These are phyloP conservation scores for Obelidium mucronatum DNA, from an alignment of 192 early-diverging fungal species.

Conservation along the genomic window DNA sequence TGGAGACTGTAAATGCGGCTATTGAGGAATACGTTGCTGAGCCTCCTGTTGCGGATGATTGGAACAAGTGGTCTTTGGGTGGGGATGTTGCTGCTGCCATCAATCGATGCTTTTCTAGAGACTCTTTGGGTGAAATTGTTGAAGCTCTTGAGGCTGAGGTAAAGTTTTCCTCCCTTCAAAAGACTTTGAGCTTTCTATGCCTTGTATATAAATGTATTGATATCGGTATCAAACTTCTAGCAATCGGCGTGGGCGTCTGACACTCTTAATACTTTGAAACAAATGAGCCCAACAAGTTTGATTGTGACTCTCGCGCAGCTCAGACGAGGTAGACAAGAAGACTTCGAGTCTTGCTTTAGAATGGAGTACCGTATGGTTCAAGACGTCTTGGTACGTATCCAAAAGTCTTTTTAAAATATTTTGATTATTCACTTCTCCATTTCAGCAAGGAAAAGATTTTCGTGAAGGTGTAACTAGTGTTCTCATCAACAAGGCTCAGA, in stretches of 20 bases:
- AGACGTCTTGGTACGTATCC: conserved; percentile 67
- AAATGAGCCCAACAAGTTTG: conserved; percentile 74
- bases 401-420: no score
- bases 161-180: not conserved
- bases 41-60: conserved; percentile 35
- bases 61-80: conserved; percentile 55
- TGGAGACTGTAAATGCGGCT: conserved; percentile 80
- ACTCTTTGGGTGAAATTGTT: conserved; percentile 86
- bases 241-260: conserved; percentile 68
- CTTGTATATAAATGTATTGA: not conserved
- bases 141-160: conserved; percentile 80
- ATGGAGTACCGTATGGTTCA: conserved; percentile 87
- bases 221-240: conserved; percentile 28
- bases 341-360: conserved; percentile 81
- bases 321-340: conserved; percentile 68
- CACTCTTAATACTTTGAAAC: conserved; percentile 58
- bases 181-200: no score
- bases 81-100: conserved; percentile 68
- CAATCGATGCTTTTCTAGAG: conserved; percentile 82
- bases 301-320: conserved; percentile 88
- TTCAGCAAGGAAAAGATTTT: conserved; percentile 76
- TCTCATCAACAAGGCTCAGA: conserved; percentile 73
- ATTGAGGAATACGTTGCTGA: conserved; percentile 92
- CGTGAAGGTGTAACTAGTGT: conserved; percentile 84
- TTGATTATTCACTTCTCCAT: not conserved